phyloP scores from a whole-genome alignment of 2,329 filamentous ascomycete species.

The Teratosphaeria zuluensis region DNA sequence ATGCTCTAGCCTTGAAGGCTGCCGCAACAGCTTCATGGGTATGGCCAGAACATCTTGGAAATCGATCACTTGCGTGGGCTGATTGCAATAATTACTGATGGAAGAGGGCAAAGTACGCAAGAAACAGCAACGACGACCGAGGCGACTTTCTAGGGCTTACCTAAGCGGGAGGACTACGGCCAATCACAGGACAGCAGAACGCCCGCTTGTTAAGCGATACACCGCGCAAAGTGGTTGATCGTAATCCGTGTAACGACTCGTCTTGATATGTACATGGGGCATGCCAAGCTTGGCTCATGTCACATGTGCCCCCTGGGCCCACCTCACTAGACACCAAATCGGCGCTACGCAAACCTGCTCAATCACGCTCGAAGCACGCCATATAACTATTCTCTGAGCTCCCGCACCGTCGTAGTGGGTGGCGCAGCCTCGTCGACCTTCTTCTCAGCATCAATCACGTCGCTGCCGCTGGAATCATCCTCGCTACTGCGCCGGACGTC shows the following conservation, averaged over 20 bases:
- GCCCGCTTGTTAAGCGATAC: too few relatives aligned
- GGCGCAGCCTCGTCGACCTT: conserved; percentile 8
- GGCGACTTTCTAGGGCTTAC: not conserved
- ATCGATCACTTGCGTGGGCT: not conserved
- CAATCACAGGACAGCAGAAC: not conserved
- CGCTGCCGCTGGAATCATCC: conserved; percentile 12
- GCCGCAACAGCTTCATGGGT: conserved; percentile 29
- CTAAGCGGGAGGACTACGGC: not conserved
- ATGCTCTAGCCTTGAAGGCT: not conserved
- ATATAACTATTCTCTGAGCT: conserved; percentile 7
- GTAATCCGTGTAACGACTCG: too few relatives aligned
- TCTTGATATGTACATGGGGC: not conserved
- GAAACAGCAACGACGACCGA: not conserved
- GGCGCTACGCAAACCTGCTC: not conserved
- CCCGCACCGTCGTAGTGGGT: conserved; percentile 9
- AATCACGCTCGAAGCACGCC: not conserved
- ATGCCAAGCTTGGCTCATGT: not conserved
- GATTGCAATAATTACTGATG: not conserved
- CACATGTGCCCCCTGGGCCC: not conserved
- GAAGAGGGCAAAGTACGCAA: not conserved
- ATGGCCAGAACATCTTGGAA: conserved; percentile 37
- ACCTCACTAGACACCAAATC: not conserved
- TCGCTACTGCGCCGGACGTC: conserved; percentile 15
- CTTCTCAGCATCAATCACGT: conserved; percentile 9
- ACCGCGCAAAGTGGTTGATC: too few relatives aligned